phyloP scores from a whole-genome alignment of 1,284 basidiomycete species.

The Cryptococcus sp. region DNA sequence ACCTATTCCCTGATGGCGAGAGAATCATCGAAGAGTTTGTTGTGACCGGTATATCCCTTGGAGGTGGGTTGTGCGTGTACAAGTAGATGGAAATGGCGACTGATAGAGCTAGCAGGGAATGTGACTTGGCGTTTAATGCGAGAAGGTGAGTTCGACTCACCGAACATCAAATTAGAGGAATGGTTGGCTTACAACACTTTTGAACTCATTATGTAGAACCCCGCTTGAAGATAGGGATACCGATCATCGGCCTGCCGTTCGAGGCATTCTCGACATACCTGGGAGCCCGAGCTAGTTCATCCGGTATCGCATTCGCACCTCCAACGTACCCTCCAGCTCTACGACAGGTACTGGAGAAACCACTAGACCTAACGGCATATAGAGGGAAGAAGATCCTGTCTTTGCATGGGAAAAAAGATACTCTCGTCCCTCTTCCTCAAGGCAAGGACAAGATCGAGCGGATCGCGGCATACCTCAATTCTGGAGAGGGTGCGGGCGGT shows the following conservation, averaged over 20 bases:
- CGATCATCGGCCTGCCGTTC: slow-evolving; percentile 75
- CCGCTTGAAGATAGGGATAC: slow-evolving; percentile 68
- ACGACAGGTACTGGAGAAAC: slow-evolving; percentile 55
- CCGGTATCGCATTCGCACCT: slow-evolving; percentile 56
- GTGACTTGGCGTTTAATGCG: slow-evolving; percentile 57
- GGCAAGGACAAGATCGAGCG: slow-evolving; percentile 36
- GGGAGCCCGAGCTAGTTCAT: slow-evolving; percentile 59
- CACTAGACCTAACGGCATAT: slow-evolving; percentile 61
- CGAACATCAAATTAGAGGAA: neutral
- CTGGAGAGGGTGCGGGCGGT: neutral
- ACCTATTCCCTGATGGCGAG: slow-evolving; percentile 73
- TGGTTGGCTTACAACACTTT: neutral
- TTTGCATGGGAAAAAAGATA: slow-evolving; percentile 59
- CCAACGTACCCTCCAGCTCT: slow-evolving; percentile 65
- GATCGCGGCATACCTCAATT: slow-evolving; percentile 24
- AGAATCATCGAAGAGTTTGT: slow-evolving; percentile 68
- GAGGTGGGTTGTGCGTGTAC: slow-evolving; percentile 38
- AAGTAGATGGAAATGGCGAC: neutral
- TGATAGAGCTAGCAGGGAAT: slow-evolving; percentile 43
- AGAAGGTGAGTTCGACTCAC: slow-evolving; percentile 38
- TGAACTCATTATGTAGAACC: slow-evolving; percentile 58
- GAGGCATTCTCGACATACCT: slow-evolving; percentile 62
- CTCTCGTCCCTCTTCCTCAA: slow-evolving; percentile 39
- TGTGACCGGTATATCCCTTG: slow-evolving; percentile 57
- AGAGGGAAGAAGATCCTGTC: slow-evolving; percentile 68